Conservation (phyloP, 345 rosid species). For the Garcia nutans region DNA sequence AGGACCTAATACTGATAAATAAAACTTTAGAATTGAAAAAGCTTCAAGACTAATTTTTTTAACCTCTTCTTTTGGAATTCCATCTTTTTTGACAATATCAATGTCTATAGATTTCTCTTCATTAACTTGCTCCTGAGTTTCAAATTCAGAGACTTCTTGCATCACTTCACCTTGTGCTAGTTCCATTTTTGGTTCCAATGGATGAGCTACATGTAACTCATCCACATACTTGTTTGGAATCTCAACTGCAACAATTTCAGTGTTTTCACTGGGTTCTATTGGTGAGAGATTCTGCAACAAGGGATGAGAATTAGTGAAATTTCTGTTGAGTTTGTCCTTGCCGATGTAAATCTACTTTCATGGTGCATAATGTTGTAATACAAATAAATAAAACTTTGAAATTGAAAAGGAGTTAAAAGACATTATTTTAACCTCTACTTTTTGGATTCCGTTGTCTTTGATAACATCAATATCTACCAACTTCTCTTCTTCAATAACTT, state of each 20-base stretch:
- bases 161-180: constrained; percentile 12
- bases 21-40: too few relatives aligned
- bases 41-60: not conserved
- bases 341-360: not conserved
- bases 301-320: not conserved
- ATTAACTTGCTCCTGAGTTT: constrained; percentile 18
- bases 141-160: constrained; percentile 8
- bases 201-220: not conserved
- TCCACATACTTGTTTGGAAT: not conserved
- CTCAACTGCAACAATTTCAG: constrained; percentile 7
- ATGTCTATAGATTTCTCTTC: constrained; percentile 12
- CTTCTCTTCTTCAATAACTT: constrained; percentile 20
- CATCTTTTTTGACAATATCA: constrained; percentile 1
- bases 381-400: not conserved
- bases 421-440: constrained; percentile 16
- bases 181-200: constrained; percentile 16
- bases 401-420: not conserved
- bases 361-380: not conserved
- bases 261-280: constrained; percentile 10
- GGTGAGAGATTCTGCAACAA: constrained; percentile 22
- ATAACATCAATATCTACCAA: not conserved
- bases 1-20: not conserved
- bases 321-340: not conserved
- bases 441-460: not conserved
- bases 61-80: constrained; percentile 16